A percentile compares a stretch with the other conserved stretches of the same genome.
Evolutionary conservation across 805 yeast species (phyloP).

Genomic region (Cyberlindnera euphorbiae): DNA sequence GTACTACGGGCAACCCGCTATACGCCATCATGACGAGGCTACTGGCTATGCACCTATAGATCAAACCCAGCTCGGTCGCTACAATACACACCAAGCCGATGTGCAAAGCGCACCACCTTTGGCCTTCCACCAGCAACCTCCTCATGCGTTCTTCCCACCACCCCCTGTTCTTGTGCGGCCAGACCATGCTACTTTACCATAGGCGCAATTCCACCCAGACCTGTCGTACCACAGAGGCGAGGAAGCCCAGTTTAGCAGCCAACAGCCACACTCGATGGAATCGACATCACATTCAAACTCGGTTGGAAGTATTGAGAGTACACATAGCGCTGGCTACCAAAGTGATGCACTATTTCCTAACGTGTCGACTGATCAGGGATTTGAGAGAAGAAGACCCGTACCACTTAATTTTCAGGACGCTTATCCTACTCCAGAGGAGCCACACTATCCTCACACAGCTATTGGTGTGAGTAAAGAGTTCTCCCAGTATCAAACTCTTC

Average conservation of each 20-base stretch:
- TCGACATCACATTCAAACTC: no score
- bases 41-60: no score
- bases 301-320: background rate
- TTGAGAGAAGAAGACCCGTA: slow-evolving; percentile 10
- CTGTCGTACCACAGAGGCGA: no score
- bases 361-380: slow-evolving; percentile 8
- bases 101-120: slow-evolving; percentile 4
- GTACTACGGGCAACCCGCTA: no score
- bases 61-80: no score
- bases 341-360: slow-evolving; percentile 9
- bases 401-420: slow-evolving; percentile 7
- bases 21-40: no score
- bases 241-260: no score
- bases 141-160: slow-evolving; percentile 1
- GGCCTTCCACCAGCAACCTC: slow-evolving; percentile 5
- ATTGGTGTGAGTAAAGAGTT: slow-evolving; percentile 5
- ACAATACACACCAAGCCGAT: background rate
- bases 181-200: no score
- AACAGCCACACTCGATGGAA: no score
- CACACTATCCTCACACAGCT: slow-evolving; percentile 7
- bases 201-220: no score
- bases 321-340: background rate
- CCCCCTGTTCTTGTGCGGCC: no score
- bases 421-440: slow-evolving; percentile 14
- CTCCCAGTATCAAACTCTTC: slow-evolving; percentile 1